phyloP scores from a whole-genome alignment of 495 filamentous ascomycete genomes.

The Penicillium herquei region DNA sequence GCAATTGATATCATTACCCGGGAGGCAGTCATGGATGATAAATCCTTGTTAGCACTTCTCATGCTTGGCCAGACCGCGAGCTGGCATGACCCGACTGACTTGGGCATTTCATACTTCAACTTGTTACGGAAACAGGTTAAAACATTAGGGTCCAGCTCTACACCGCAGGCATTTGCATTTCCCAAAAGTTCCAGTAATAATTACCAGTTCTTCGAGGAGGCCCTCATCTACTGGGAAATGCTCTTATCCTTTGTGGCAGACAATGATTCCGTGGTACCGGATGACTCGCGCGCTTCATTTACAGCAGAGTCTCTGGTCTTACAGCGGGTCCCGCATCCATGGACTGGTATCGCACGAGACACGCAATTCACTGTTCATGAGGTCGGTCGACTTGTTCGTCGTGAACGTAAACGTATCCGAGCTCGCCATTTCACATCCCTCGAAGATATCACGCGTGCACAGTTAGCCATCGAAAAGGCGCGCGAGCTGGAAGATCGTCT shows the following conservation, averaged over 20 bases:
- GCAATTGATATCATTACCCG: slow-evolving; percentile 47
- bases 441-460: slow-evolving; percentile 39
- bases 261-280: slow-evolving; percentile 31
- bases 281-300: slow-evolving; percentile 12
- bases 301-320: slow-evolving; percentile 31
- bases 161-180: slow-evolving; percentile 9
- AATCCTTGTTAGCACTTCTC: slow-evolving; percentile 50
- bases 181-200: slow-evolving; percentile 41
- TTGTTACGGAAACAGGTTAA: slow-evolving; percentile 45
- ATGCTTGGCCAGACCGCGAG: slow-evolving; percentile 57
- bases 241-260: slow-evolving; percentile 56
- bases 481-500: slow-evolving; percentile 51
- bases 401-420: slow-evolving; percentile 45
- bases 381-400: slow-evolving; percentile 51
- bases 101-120: slow-evolving; percentile 52
- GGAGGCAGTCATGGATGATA: slow-evolving; percentile 45
- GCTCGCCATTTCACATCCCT: slow-evolving; percentile 35
- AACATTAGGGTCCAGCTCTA: slow-evolving; percentile 21
- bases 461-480: slow-evolving; percentile 46
- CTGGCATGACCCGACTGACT: slow-evolving; percentile 56
- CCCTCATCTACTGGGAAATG: slow-evolving; percentile 62
- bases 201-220: slow-evolving; percentile 57
- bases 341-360: slow-evolving; percentile 57
- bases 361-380: slow-evolving; percentile 54
- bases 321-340: slow-evolving; percentile 53